phyloP scores from a whole-genome alignment of 192 early-diverging fungal genomes.

The Coemansia sp. region DNA sequence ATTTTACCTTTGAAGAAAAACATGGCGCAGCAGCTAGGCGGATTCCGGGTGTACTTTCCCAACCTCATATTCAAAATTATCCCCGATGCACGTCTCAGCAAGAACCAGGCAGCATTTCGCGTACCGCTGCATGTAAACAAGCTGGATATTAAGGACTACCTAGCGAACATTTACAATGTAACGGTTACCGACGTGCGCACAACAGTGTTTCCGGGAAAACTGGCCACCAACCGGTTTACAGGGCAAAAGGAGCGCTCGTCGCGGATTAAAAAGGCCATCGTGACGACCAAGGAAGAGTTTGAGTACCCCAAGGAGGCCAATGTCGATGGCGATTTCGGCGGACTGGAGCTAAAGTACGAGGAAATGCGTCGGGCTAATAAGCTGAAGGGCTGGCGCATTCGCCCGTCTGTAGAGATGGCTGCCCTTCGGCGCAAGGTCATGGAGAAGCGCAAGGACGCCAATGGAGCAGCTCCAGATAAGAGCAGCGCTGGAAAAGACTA shows the following conservation, averaged over 20 bases:
- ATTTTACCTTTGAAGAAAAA: neutral
- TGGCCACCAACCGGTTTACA: conserved; percentile 28
- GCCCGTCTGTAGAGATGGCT: conserved; percentile 17
- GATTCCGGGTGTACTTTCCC: conserved; percentile 77
- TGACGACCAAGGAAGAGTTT: conserved; percentile 65
- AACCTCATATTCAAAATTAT: conserved; percentile 80
- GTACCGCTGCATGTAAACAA: conserved; percentile 89
- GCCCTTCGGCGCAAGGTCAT: conserved; percentile 9
- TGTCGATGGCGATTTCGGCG: conserved; percentile 44
- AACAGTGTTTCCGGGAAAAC: conserved; percentile 73
- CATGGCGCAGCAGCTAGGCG: conserved; percentile 47
- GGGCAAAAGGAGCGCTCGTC: conserved; percentile 31
- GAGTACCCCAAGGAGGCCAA: conserved; percentile 54
- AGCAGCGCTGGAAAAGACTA: no score
- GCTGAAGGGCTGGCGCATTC: conserved; percentile 49
- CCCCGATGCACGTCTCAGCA: conserved; percentile 61
- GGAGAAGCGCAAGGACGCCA: neutral
- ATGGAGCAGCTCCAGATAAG: no score
- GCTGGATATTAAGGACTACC: conserved; percentile 84
- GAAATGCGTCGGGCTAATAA: conserved; percentile 21
- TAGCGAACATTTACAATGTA: conserved; percentile 79
- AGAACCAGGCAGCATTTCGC: conserved; percentile 87
- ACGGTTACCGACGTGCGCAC: conserved; percentile 83
- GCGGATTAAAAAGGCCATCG: conserved; percentile 63
- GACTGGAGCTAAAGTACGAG: conserved; percentile 20